Evolutionary conservation across 2,329 filamentous ascomycete genomes (phyloP).

Genomic region (Ceratocystis eucalypticola): DNA sequence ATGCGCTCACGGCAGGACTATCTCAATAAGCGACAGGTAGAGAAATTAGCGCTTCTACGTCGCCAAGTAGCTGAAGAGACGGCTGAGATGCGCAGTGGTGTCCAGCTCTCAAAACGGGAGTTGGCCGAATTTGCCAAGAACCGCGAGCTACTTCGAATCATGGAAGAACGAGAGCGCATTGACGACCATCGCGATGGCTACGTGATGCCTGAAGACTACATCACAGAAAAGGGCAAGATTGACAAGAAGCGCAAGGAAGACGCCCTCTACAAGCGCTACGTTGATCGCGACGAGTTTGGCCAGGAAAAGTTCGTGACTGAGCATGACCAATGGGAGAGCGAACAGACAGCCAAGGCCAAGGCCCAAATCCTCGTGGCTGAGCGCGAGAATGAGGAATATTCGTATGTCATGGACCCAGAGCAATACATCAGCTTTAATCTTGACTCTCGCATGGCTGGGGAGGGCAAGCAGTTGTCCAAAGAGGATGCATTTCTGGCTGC

Average conservation of each 20-base stretch:
- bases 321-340: constrained; percentile 89
- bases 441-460: constrained; percentile 58
- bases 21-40: constrained; percentile 78
- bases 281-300: constrained; percentile 75
- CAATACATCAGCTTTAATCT: constrained; percentile 77
- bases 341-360: constrained; percentile 78
- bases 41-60: constrained; percentile 71
- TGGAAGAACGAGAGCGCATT: constrained; percentile 72
- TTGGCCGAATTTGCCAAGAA: constrained; percentile 83
- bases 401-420: constrained; percentile 82
- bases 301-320: constrained; percentile 85
- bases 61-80: constrained; percentile 85
- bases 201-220: constrained; percentile 84
- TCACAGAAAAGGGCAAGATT: constrained; percentile 83
- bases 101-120: constrained; percentile 61
- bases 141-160: constrained; percentile 63
- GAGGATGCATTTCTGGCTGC: constrained; percentile 69
- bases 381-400: constrained; percentile 63
- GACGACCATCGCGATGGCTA: constrained; percentile 91
- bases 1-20: constrained; percentile 83
- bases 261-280: constrained; percentile 77
- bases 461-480: constrained; percentile 56
- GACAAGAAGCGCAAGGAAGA: constrained; percentile 79
- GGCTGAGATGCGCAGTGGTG: constrained; percentile 64
- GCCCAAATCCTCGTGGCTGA: constrained; percentile 67